Base-by-base conservation (phyloP, 2,329 filamentous ascomycete species). In the Epichloe brachyelytri region DNA sequence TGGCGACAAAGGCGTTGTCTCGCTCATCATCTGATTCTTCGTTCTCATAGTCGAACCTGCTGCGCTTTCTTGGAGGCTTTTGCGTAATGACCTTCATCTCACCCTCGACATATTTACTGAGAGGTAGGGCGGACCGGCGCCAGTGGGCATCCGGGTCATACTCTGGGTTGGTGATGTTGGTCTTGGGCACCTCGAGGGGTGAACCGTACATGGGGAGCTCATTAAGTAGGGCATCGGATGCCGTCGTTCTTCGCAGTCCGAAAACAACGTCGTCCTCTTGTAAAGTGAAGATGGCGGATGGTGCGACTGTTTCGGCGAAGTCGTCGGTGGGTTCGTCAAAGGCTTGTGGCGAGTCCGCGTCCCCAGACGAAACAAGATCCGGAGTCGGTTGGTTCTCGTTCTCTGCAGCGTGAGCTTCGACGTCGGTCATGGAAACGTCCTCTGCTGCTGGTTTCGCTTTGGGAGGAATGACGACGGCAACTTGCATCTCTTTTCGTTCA, bases 51-150 rank as follows among this genome's bases (percentile, higher is more conserved):
- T 85, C 78, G 60, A 85, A 97, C n/a, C 91, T 80, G 59, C 88
- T 90, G 51, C 82, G 82, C 67, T 90, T 95, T 48, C 74, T 75
- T 0, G 82, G 82, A 8, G 85, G 85, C 2, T 79, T 78, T 40
- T 78, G 76, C 4, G 78, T 71, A 12, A 77, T 75, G 17, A 94
- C 77, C 26, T 82, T 79, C 65, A 97, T 82, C 57, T 87, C 86
- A 8, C 87, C 86, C 53, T 86, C 82, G 0, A 90, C 84, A 63
- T 86, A 95, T 64, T 90, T 95, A 60, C 87, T 95, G 3, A 96
- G 76, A 2, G 88, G 86, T 15, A 94, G 71, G 40, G 89, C 82
- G n/a, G 85, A 81, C 4, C 82, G 79, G 62, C 79, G 83, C 86
- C 86, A 91, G 37, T 73, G 73, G 19, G 80, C 76, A 67, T 91